phyloP scores from a whole-genome alignment of 108 stramenopile genomes.

The Cyclotella choctawhatcheeana region DNA sequence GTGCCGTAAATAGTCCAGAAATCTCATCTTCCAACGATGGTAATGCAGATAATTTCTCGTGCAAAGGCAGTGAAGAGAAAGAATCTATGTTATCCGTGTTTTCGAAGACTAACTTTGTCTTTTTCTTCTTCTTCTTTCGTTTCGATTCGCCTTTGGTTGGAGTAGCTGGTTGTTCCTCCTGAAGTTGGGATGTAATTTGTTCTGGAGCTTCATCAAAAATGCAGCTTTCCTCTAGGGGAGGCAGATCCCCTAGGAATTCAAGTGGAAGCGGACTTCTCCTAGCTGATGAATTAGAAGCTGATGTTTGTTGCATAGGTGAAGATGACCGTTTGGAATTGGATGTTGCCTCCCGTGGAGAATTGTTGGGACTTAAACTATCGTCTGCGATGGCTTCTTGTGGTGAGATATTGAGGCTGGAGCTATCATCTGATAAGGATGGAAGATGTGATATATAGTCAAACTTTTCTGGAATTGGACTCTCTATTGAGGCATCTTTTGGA shows the following conservation, averaged over 20 bases:
- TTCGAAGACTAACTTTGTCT: constrained; percentile 36
- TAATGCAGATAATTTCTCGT: background rate
- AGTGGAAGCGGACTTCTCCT: background rate
- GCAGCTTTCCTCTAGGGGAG: background rate
- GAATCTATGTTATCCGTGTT: constrained; percentile 16
- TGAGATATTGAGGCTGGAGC: too few relatives aligned
- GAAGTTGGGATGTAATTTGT: constrained; percentile 5
- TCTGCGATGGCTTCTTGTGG: too few relatives aligned
- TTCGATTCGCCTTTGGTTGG: constrained; percentile 8
- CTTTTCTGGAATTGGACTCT: too few relatives aligned
- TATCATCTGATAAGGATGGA: too few relatives aligned
- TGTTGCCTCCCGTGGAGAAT: too few relatives aligned
- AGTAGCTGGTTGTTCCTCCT: background rate
- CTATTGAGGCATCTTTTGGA: too few relatives aligned
- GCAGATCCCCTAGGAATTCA: background rate
- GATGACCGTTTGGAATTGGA: background rate
- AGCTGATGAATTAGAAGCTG: background rate
- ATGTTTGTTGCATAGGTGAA: background rate
- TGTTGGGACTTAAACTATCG: too few relatives aligned
- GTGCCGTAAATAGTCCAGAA: constrained; percentile 35
- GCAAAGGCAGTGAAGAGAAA: background rate
- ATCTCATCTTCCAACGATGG: constrained; percentile 29
- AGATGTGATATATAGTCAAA: too few relatives aligned
- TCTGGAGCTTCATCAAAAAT: background rate
- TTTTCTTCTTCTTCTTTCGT: constrained; percentile 29